These are phyloP conservation scores for Fusarium sp. DNA, from an alignment of 2,329 filamentous ascomycete species.

Conservation along the genomic window DNA sequence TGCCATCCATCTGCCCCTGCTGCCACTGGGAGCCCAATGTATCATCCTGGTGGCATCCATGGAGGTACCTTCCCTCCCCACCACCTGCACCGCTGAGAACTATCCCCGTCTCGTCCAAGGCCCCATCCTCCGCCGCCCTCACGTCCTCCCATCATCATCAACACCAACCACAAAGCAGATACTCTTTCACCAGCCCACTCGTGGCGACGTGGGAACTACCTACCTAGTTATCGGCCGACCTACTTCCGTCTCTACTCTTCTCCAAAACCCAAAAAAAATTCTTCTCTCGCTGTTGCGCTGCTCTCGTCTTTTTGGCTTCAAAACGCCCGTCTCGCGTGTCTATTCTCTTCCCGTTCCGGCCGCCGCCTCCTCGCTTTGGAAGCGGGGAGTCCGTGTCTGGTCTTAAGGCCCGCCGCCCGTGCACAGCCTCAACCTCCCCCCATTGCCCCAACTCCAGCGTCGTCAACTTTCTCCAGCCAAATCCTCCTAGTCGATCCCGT, in stretches of 20 bases:
- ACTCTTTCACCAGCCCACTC: conserved; percentile 22
- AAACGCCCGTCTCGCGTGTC: conserved; percentile 26
- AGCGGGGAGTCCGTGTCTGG: conserved; percentile 47
- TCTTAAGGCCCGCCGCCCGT: conserved; percentile 46
- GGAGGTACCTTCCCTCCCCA: conserved; percentile 3
- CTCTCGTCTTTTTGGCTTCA: conserved; percentile 8
- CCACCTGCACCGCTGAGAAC: conserved; percentile 22
- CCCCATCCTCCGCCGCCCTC: conserved; percentile 15
- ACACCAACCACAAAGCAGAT: conserved; percentile 23
- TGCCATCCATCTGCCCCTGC: neutral
- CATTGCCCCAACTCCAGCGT: conserved; percentile 40
- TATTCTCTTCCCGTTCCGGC: conserved; percentile 43
- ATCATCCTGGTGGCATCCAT: neutral
- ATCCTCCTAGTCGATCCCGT: conserved; percentile 31
- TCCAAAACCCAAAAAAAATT: neutral
- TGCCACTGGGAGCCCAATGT: neutral
- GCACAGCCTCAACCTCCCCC: conserved; percentile 49
- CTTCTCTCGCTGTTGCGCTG: neutral
- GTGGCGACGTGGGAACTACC: conserved; percentile 16
- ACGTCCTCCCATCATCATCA: conserved; percentile 35
- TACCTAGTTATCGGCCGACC: neutral
- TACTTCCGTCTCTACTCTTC: neutral
- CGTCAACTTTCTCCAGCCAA: conserved; percentile 44
- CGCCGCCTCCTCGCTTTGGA: conserved; percentile 43
- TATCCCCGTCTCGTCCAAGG: conserved; percentile 31